Evolutionary conservation across 257 asterid genomes (phyloP), one percentile per base, ranked within the genome.

Genomic region (Haberlea rhodopensis): DNA sequence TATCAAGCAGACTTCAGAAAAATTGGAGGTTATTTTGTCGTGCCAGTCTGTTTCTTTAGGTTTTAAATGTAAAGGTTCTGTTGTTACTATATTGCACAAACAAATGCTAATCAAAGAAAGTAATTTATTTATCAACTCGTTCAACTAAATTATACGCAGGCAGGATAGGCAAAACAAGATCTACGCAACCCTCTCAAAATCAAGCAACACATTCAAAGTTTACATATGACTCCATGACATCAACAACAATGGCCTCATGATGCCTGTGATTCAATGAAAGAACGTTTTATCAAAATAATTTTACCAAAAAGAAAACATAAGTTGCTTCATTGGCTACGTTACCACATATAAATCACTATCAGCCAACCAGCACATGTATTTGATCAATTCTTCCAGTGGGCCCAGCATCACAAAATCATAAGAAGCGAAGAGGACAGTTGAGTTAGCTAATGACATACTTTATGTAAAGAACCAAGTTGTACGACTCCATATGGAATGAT

Each of bases 401-500:
- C 27, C 58, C 27, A 43, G 63, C 55, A 70, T 28, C 9, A 11
- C 21, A 29, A 18, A 24, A 52, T 31, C 59, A 71, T 22, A 18
- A 49, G 46, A 67, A 21, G 22, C 58, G 34, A 72, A 57, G 52
- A 27, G 68, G 31, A 64, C 29, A 60, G 62, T 10, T 5, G 20
- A 69, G 63, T 53, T 64, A 43, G 31, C 66, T 56, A 21, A 49
- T 20, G n/a, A 67, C 90, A 73, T 79, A 88, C 98, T 60, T 78
- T 79, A 65, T 88, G 81, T 57, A 85, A 58, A 73, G 95, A 83
- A 68, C 96, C 98, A 65, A 91, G 85, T 73, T 91, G 98, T 60
- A 91, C 77, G 61, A 86, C 94, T 72, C 98, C 98, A 56, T 79
- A 76, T 52, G 96, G 98, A 77, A 81, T 77, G 72, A 88, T 85